These are phyloP conservation scores for Fusarium sp. DNA, from an alignment of 2,329 filamentous ascomycete species.

Conservation along the genomic window DNA sequence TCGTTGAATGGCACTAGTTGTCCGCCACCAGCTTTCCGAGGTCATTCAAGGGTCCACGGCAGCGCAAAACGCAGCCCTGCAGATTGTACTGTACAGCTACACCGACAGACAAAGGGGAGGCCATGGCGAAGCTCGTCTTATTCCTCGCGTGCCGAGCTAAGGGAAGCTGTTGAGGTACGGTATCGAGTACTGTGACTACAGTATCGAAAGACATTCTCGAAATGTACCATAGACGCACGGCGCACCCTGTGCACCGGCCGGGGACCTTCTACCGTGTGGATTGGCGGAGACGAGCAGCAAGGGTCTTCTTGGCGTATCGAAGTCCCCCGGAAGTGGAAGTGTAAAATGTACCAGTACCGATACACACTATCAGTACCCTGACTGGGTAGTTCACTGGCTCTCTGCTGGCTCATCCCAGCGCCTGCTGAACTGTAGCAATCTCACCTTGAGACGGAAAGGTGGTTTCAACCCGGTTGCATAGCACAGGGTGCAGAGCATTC, in stretches of 20 bases:
- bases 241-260: slow-evolving; percentile 18
- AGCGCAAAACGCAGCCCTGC: slow-evolving; percentile 17
- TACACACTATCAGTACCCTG: background rate
- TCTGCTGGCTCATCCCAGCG: slow-evolving; percentile 26
- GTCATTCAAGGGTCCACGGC: slow-evolving; percentile 9
- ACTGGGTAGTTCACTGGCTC: background rate
- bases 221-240: slow-evolving; percentile 34
- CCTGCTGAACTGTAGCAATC: slow-evolving; percentile 5
- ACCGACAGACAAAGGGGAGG: slow-evolving; percentile 29
- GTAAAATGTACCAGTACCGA: slow-evolving; percentile 24
- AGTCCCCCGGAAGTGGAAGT: slow-evolving; percentile 30
- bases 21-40: slow-evolving; percentile 21
- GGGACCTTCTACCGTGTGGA: slow-evolving; percentile 21
- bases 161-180: slow-evolving; percentile 17
- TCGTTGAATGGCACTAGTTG: slow-evolving; percentile 13
- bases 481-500: slow-evolving; percentile 16
- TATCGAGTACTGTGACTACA: background rate
- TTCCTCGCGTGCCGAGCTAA: slow-evolving; percentile 17
- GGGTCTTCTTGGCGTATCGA: slow-evolving; percentile 25
- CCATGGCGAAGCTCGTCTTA: slow-evolving; percentile 13
- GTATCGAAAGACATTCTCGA: slow-evolving; percentile 27
- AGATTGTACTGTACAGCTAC: slow-evolving; percentile 16
- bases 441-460: slow-evolving; percentile 21
- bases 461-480: slow-evolving; percentile 25
- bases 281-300: slow-evolving; percentile 26